Evolutionary conservation across 2,329 filamentous ascomycete species (phyloP).

Genomic region (Herpotrichia juniperi): DNA sequence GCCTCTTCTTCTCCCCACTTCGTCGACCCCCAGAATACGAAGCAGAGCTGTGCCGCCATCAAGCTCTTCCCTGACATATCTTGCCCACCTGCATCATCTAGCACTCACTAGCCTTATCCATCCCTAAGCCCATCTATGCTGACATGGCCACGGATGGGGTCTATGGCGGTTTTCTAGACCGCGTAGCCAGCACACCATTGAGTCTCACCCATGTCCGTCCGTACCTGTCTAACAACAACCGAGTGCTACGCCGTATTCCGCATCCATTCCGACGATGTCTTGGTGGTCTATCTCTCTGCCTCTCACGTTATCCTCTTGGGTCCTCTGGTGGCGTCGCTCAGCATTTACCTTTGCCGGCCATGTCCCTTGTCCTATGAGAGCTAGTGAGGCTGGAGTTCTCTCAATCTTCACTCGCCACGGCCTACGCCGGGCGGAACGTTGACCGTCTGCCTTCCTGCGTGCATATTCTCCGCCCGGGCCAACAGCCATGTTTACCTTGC

Average conservation of each 20-base stretch:
- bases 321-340: constrained; percentile 21
- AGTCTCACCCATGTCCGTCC: constrained; percentile 17
- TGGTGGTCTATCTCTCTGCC: constrained; percentile 19
- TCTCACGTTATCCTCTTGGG: constrained; percentile 22
- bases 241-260: constrained; percentile 30
- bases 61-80: constrained; percentile 16
- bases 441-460: constrained; percentile 24
- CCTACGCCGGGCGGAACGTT: constrained; percentile 20
- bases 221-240: constrained; percentile 24
- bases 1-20: constrained; percentile 8
- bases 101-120: constrained; percentile 30
- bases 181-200: constrained; percentile 18
- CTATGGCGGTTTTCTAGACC: constrained; percentile 26
- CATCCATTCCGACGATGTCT: constrained; percentile 21
- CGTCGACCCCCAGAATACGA: constrained; percentile 26
- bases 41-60: constrained; percentile 17
- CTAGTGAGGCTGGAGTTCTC: constrained; percentile 27
- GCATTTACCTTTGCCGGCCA: constrained; percentile 25
- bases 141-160: constrained; percentile 29
- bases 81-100: constrained; percentile 4
- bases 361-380: constrained; percentile 17
- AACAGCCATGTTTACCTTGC: constrained; percentile 27
- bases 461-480: constrained; percentile 27
- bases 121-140: constrained; percentile 25
- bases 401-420: constrained; percentile 17